These are phyloP conservation scores for Fusarium sp. DNA, from an alignment of 2,329 filamentous ascomycete species.

Conservation along the genomic window DNA sequence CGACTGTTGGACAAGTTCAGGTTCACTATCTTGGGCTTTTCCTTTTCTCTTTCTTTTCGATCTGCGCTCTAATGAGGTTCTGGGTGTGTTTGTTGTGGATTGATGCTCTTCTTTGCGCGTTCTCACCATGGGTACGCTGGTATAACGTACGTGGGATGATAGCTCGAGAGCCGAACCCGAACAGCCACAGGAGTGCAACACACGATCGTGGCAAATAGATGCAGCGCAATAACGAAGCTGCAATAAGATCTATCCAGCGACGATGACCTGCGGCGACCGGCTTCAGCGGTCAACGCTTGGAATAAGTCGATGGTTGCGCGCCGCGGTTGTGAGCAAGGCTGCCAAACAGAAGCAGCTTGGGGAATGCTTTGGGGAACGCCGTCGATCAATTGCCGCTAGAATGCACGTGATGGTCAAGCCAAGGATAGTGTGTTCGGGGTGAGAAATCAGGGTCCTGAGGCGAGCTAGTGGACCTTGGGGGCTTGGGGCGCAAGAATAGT, in stretches of 20 bases:
- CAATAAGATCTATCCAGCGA: slow-evolving; percentile 18
- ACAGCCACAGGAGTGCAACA: slow-evolving; percentile 10
- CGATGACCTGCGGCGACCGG: slow-evolving; percentile 42
- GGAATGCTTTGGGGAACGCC: slow-evolving; percentile 34
- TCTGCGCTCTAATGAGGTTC: slow-evolving; percentile 35
- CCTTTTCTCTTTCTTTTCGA: slow-evolving; percentile 24
- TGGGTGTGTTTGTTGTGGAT: slow-evolving; percentile 36
- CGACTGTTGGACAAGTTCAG: slow-evolving; percentile 1
- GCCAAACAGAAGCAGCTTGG: slow-evolving; percentile 37
- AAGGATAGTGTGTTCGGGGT: slow-evolving; percentile 7
- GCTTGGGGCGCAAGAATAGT: slow-evolving; percentile 4
- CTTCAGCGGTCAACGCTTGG: slow-evolving; percentile 47
- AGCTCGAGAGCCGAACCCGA: slow-evolving; percentile 8
- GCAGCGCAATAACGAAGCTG: slow-evolving; percentile 13
- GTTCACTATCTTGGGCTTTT: slow-evolving; percentile 1
- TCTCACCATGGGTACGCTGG: slow-evolving; percentile 50
- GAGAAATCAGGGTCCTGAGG: slow-evolving; percentile 22
- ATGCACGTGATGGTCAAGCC: slow-evolving; percentile 43
- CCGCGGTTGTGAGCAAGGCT: slow-evolving; percentile 43
- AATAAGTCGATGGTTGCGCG: slow-evolving; percentile 50
- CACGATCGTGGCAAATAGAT: slow-evolving; percentile 7
- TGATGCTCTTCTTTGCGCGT: slow-evolving; percentile 39
- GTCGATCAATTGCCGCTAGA: slow-evolving; percentile 42
- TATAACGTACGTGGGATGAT: slow-evolving; percentile 18
- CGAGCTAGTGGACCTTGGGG: slow-evolving; percentile 31